A percentile compares a stretch with the other conserved stretches of the same genome.
These are phyloP conservation scores for Ustanciosporium gigantosporum DNA, from an alignment of 1,284 basidiomycete genomes.

Conservation along the genomic window DNA sequence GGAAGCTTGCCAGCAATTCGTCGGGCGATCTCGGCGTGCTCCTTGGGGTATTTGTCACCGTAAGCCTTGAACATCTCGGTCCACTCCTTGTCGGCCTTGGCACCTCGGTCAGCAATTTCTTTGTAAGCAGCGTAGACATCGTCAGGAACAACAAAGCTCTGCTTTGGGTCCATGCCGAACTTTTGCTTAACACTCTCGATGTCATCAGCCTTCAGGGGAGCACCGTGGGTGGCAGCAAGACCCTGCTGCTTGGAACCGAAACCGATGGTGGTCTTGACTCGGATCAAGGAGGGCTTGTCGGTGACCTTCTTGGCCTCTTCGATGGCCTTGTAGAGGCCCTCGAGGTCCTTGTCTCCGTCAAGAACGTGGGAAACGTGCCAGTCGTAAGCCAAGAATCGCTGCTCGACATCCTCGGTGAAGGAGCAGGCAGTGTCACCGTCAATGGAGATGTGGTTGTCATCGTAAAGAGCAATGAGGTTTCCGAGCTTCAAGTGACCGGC, in stretches of 20 bases:
- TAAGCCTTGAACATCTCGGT: slow-evolving; percentile 74
- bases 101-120: slow-evolving; percentile 73
- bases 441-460: slow-evolving; percentile 82
- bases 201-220: slow-evolving; percentile 90
- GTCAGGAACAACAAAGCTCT: slow-evolving; percentile 78
- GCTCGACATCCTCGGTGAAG: slow-evolving; percentile 90
- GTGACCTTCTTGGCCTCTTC: slow-evolving; percentile 75
- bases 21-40: slow-evolving; percentile 82
- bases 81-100: slow-evolving; percentile 77
- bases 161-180: slow-evolving; percentile 79
- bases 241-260: slow-evolving; percentile 90
- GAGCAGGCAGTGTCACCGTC: slow-evolving; percentile 88
- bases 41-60: slow-evolving; percentile 75
- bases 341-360: slow-evolving; percentile 82
- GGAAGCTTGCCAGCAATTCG: slow-evolving; percentile 83
- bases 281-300: slow-evolving; percentile 83
- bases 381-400: slow-evolving; percentile 85
- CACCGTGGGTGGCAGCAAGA: slow-evolving; percentile 87
- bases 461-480: slow-evolving; percentile 72
- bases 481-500: slow-evolving; percentile 89
- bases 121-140: slow-evolving; percentile 74
- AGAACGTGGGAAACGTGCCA: slow-evolving; percentile 88
- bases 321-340: slow-evolving; percentile 78
- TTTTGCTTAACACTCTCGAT: slow-evolving; percentile 80
- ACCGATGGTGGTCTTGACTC: slow-evolving; percentile 86